Percentiles rank a stretch among this genome's conserved stretches.
Conservation (phyloP, 441 rosid species). For the Populus hybrid region DNA sequence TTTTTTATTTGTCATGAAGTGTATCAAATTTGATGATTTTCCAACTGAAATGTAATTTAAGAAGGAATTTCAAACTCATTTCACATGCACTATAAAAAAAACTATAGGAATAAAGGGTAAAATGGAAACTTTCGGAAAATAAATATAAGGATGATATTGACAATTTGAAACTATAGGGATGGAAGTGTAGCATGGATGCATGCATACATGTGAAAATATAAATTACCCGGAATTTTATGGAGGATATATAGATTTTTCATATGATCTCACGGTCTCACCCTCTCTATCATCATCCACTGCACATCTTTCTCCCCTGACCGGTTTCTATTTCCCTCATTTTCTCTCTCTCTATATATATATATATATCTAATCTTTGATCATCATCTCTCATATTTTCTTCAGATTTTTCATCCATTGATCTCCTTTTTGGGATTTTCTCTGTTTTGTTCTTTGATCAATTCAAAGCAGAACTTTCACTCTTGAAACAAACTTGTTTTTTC, state of each 20-base stretch:
- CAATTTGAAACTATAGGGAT: neutral
- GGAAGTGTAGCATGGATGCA: neutral
- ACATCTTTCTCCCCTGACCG: neutral
- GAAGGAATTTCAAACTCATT: too few species aligned
- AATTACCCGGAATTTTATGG: neutral
- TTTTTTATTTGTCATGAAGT: too few species aligned
- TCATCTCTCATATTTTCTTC: neutral
- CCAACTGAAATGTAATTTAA: too few species aligned
- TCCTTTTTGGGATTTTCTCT: neutral
- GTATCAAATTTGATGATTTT: too few species aligned
- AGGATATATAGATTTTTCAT: neutral
- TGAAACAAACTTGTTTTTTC: neutral
- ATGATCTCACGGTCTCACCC: neutral
- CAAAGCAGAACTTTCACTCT: neutral
- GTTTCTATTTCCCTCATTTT: neutral
- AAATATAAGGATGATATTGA: neutral
- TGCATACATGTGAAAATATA: neutral
- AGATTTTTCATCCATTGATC: neutral
- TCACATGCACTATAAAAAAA: too few species aligned
- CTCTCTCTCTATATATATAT: neutral
- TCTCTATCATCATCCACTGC: slow-evolving; percentile 1
- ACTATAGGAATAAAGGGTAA: too few species aligned
- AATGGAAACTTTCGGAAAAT: neutral
- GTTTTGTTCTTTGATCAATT: neutral
- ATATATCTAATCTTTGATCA: neutral